phyloP scores from a whole-genome alignment of 2,329 filamentous ascomycete genomes.

The Neospermospora avenae region DNA sequence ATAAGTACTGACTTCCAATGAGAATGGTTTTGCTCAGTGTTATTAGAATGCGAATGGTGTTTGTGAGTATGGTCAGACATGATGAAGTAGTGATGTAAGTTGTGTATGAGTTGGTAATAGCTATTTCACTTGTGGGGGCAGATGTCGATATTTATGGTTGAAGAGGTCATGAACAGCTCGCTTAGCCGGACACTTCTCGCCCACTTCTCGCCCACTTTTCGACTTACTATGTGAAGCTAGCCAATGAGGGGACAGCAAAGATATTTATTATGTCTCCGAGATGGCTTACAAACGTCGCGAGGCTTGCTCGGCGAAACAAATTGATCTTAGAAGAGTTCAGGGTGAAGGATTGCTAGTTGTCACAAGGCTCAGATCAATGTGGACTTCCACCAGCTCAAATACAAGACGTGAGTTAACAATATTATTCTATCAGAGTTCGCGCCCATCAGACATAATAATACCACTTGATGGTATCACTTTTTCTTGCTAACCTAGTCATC shows the following conservation, averaged over 20 bases:
- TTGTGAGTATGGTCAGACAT: slow-evolving; percentile 35
- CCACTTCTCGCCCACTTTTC: slow-evolving; percentile 17
- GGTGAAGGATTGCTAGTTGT: too few relatives aligned
- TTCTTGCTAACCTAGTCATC: too few relatives aligned
- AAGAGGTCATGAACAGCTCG: slow-evolving; percentile 11
- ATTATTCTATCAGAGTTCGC: too few relatives aligned
- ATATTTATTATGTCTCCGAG: slow-evolving; percentile 14
- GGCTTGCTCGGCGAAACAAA: too few relatives aligned
- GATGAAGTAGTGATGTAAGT: not conserved
- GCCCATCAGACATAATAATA: too few relatives aligned
- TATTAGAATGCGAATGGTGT: slow-evolving; percentile 37
- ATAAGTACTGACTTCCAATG: slow-evolving; percentile 40
- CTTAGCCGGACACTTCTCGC: slow-evolving; percentile 27
- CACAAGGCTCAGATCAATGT: too few relatives aligned
- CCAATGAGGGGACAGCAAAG: slow-evolving; percentile 3
- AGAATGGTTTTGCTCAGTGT: slow-evolving; percentile 38
- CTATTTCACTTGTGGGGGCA: not conserved
- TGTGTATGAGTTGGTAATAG: not conserved
- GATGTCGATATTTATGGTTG: not conserved
- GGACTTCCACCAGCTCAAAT: too few relatives aligned
- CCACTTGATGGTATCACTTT: too few relatives aligned
- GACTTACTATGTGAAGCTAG: too few relatives aligned
- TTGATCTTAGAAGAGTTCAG: not conserved
- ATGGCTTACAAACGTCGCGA: not conserved
- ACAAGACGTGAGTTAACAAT: too few relatives aligned